Evolutionary conservation across 208 protist genomes (phyloP).

Genomic region (Leishmania gerbilli): DNA sequence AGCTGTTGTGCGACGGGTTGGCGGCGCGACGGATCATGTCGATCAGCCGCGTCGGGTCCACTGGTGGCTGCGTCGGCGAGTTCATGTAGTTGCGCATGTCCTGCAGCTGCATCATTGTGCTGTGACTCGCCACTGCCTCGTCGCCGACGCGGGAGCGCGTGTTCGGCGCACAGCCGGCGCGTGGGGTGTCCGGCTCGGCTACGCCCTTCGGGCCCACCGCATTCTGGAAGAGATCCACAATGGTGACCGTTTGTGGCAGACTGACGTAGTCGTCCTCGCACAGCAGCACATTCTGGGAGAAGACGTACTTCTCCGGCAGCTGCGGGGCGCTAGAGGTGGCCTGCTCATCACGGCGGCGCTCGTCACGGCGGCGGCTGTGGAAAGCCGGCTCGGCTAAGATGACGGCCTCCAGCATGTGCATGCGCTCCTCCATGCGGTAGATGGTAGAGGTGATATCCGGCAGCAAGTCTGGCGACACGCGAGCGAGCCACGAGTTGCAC

Average conservation of each 20-base stretch:
- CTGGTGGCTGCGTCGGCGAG: conserved; percentile 79
- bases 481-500: conserved; percentile 77
- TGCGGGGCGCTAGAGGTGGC: conserved; percentile 22
- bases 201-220: conserved; percentile 79
- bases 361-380: conserved; percentile 64
- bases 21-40: conserved; percentile 82
- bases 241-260: conserved; percentile 86
- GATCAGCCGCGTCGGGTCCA: conserved; percentile 84
- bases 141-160: conserved; percentile 61
- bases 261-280: conserved; percentile 82
- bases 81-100: conserved; percentile 91
- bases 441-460: conserved; percentile 58
- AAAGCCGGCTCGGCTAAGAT: conserved; percentile 85
- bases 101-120: conserved; percentile 89
- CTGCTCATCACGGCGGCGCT: conserved; percentile 63
- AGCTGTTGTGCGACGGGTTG: conserved; percentile 72
- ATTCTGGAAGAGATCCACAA: conserved; percentile 88
- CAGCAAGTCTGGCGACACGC: conserved; percentile 62
- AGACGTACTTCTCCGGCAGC: conserved; percentile 81
- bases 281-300: conserved; percentile 90
- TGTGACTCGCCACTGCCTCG: conserved; percentile 88
- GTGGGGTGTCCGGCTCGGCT: conserved; percentile 85
- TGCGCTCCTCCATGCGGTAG: conserved; percentile 80
- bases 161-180: conserved; percentile 55
- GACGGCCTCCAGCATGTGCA: conserved; percentile 78